These are phyloP conservation scores for Poa pratensis DNA, from an alignment of 176 grass and related monocot genomes.

Conservation along the genomic window DNA sequence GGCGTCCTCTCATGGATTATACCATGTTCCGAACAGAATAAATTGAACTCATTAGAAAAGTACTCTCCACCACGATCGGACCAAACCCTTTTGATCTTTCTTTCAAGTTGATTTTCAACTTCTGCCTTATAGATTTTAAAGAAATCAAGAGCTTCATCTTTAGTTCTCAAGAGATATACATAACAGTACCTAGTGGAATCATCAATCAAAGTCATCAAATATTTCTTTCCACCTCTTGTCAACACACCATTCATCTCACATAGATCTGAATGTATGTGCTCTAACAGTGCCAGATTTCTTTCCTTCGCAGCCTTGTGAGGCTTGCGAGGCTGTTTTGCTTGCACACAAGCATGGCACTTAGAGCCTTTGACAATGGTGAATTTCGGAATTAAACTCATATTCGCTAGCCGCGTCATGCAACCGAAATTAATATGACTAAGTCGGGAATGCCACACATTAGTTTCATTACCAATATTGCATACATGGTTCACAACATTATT, in stretches of 20 bases:
- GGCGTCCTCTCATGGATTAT: background rate
- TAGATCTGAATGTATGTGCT: background rate
- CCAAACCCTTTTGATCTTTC: too few species aligned
- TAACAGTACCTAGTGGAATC: background rate
- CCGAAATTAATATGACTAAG: background rate
- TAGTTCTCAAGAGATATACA: background rate
- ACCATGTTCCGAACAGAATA: background rate
- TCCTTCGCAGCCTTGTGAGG: background rate
- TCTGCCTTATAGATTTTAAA: too few species aligned
- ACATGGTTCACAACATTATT: background rate
- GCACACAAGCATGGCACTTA: background rate
- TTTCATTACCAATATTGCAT: background rate
- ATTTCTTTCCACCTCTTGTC: background rate
- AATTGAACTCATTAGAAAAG: too few species aligned
- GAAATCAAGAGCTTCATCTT: background rate
- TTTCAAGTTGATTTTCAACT: too few species aligned
- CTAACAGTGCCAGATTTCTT: background rate
- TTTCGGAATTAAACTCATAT: background rate
- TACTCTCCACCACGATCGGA: too few species aligned
- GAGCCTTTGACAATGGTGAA: background rate
- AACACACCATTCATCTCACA: background rate
- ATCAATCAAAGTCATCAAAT: background rate
- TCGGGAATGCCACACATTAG: background rate
- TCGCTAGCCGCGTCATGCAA: background rate
- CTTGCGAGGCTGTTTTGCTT: background rate